Percentiles rank a stretch among this genome's conserved stretches.
phyloP scores from a whole-genome alignment of 352 stramenopile species.

The Globisporangium acanthophoron region DNA sequence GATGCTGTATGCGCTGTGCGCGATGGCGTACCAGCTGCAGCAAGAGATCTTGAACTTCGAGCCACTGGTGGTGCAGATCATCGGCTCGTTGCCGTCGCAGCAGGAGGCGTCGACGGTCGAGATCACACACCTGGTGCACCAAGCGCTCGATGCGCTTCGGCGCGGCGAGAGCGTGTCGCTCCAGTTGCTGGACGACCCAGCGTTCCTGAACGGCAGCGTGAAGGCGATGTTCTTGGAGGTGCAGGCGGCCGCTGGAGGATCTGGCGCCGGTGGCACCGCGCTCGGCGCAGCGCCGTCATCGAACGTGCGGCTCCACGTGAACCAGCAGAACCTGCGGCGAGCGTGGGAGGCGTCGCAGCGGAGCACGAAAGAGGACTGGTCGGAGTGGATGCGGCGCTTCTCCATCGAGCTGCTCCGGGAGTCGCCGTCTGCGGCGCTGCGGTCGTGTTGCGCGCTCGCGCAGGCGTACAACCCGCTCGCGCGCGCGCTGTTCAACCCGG shows the following conservation, averaged over 20 bases:
- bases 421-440: constrained; percentile 91
- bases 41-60: constrained; percentile 68
- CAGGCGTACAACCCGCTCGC: constrained; percentile 97
- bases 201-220: constrained; percentile 40
- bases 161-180: constrained; percentile 34
- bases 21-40: constrained; percentile 74
- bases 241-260: constrained; percentile 18
- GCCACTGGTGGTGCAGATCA: constrained; percentile 59
- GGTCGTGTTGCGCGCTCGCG: constrained; percentile 91
- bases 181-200: constrained; percentile 46
- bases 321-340: constrained; percentile 89
- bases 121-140: constrained; percentile 44
- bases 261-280: constrained; percentile 17
- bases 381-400: constrained; percentile 97
- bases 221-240: constrained; percentile 35
- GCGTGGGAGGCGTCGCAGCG: constrained; percentile 95
- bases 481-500: constrained; percentile 95
- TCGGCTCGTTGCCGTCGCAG: constrained; percentile 46
- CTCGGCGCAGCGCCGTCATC: constrained; percentile 33
- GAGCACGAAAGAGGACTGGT: constrained; percentile 92
- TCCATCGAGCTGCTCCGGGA: constrained; percentile 96
- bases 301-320: constrained; percentile 84
- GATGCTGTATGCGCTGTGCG: constrained; percentile 66
- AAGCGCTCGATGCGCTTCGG: constrained; percentile 51
- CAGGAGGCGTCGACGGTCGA: constrained; percentile 31